These are phyloP conservation scores for Penicillium fuscoglaucum DNA, from an alignment of 2,329 filamentous ascomycete species.

Conservation along the genomic window DNA sequence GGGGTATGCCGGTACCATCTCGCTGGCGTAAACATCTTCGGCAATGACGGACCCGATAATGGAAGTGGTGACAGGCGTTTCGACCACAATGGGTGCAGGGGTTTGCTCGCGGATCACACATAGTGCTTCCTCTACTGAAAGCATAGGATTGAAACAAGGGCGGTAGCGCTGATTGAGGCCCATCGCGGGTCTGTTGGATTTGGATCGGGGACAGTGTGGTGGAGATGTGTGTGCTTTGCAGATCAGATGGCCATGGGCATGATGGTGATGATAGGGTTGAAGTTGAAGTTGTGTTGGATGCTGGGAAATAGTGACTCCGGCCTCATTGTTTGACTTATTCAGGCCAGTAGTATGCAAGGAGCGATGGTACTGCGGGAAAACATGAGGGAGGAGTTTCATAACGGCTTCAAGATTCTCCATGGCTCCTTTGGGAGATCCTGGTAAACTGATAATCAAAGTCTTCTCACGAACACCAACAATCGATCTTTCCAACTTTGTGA, in stretches of 20 bases:
- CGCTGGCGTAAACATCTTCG: conserved; percentile 74
- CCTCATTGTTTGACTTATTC: no score
- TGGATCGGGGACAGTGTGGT: conserved; percentile 53
- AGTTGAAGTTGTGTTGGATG: background rate
- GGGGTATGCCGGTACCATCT: conserved; percentile 84
- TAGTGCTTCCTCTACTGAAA: conserved; percentile 80
- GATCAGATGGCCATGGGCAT: background rate
- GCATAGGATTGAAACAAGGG: conserved; percentile 47
- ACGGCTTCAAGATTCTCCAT: background rate
- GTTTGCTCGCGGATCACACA: conserved; percentile 68
- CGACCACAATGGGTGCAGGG: conserved; percentile 59
- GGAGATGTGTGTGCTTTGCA: conserved; percentile 53
- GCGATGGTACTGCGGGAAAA: background rate
- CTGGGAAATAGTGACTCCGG: no score
- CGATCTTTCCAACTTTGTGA: background rate
- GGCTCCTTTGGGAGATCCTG: background rate
- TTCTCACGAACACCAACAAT: background rate
- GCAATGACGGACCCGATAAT: conserved; percentile 77
- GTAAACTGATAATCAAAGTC: background rate
- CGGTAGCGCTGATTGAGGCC: background rate
- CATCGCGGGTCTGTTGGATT: background rate
- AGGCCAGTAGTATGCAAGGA: no score
- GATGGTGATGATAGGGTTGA: background rate
- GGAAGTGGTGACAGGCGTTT: conserved; percentile 59
- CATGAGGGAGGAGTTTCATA: background rate